Percentiles rank a stretch among this genome's conserved stretches.
phyloP scores from a whole-genome alignment of 805 yeast species.

The Nakazawaea ishiwadae region DNA sequence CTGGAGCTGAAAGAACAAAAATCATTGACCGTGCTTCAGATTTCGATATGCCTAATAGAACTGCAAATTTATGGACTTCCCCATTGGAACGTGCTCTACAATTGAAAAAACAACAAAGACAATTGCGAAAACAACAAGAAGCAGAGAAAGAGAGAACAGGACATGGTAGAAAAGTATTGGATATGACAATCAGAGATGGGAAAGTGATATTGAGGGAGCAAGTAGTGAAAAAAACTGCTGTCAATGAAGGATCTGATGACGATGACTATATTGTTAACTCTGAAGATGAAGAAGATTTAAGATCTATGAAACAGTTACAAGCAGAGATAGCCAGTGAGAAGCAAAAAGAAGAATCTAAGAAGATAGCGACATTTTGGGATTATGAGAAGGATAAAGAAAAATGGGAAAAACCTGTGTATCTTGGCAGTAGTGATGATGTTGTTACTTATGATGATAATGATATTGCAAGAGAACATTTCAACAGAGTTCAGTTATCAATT shows the following conservation, averaged over 20 bases:
- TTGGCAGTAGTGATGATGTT: slow-evolving; percentile 12
- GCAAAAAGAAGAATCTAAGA: slow-evolving; percentile 25
- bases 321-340: slow-evolving; percentile 27
- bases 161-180: slow-evolving; percentile 68
- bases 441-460: slow-evolving; percentile 2
- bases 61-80: slow-evolving; percentile 75
- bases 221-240: slow-evolving; percentile 18
- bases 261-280: slow-evolving; percentile 24
- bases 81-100: slow-evolving; percentile 83
- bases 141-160: slow-evolving; percentile 59
- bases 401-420: slow-evolving; percentile 43
- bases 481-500: slow-evolving; percentile 1
- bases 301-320: slow-evolving; percentile 30
- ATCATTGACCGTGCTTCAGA: slow-evolving; percentile 94
- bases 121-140: slow-evolving; percentile 58
- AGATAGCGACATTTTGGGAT: slow-evolving; percentile 51
- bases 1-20: slow-evolving; percentile 84
- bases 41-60: slow-evolving; percentile 58
- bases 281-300: slow-evolving; percentile 33
- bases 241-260: slow-evolving; percentile 25
- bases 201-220: slow-evolving; percentile 64
- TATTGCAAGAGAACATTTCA: not conserved
- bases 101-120: slow-evolving; percentile 80
- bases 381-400: slow-evolving; percentile 45
- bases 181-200: slow-evolving; percentile 76